Base-by-base conservation (phyloP, 1,139 yeast species). In the Citeromyces hawaiiensis region DNA sequence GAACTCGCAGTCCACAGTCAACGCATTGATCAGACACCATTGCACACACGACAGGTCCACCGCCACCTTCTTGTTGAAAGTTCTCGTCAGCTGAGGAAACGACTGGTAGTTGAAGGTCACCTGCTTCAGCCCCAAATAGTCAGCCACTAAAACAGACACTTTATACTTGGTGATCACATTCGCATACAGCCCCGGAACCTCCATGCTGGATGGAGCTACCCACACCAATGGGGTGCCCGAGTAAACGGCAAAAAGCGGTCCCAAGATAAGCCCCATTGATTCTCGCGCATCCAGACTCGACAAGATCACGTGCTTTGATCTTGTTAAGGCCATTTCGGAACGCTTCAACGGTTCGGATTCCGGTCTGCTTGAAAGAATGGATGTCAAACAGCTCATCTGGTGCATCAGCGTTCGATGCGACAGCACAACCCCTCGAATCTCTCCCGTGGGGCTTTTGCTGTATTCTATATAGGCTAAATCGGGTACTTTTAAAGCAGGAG, bases 401-500 rank as follows among this genome's bases (percentile, higher is more conserved):
- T 86, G 93, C 51, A 83, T 68, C 14, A 93, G 72, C 0, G 96
- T 87, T 44, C 86, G 67, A 53, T 91, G 97, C 27, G 93, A 82
- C 54, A 93, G 71, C 1, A 94, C 96, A 34, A 93, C 94, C 5
- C 99, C 99, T 41, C 96, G 70, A 30, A 87, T 61, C 48, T 88
- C 94, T 2, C 97, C 97, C 15, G 85, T 74, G 0, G 97, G 94
- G 2, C 94, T 82, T 48, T 93, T 70, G 0, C 94, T 77, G 54
- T 83, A 93, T 58, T 93, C 98, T 19, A 93, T 88, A 52, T 93
- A 93, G 0, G 97, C 96, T 45, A 91, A 63, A 52, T 85, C 94
- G 6, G 83, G 77, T 18, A 76, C 71, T 47, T 78, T 83, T 34
- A 76, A 57, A 0, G 81, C 72, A 1, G 86, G 96, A 52, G 60